Evolutionary conservation across 2,329 filamentous ascomycete species (phyloP).

Genomic region (Akanthomyces uredinophilus): DNA sequence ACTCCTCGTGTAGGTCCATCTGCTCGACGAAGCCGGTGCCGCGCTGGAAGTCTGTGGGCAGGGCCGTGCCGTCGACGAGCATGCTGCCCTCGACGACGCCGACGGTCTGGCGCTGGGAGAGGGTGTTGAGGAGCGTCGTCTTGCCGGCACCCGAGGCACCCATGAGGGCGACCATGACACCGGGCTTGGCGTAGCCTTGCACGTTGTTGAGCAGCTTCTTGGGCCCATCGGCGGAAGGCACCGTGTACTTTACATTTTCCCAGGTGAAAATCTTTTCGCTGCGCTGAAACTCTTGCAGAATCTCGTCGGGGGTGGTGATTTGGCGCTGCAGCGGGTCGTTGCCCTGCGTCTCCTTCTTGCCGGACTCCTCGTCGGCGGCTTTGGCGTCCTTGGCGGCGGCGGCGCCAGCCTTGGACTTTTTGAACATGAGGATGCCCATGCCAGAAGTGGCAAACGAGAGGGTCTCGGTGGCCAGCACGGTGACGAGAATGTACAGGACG

Average conservation of each 20-base stretch:
- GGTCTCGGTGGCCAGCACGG: slow-evolving; percentile 60
- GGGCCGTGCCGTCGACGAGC: slow-evolving; percentile 67
- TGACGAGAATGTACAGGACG: slow-evolving; percentile 67
- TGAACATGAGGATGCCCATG: slow-evolving; percentile 67
- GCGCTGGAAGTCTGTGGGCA: slow-evolving; percentile 71
- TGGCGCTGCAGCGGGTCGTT: slow-evolving; percentile 18
- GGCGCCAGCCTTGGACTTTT: slow-evolving; percentile 59
- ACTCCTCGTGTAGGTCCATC: slow-evolving; percentile 62
- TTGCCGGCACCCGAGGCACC: slow-evolving; percentile 80
- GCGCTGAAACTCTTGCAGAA: slow-evolving; percentile 43
- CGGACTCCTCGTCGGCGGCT: slow-evolving; percentile 26
- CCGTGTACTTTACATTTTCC: slow-evolving; percentile 65
- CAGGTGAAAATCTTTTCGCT: slow-evolving; percentile 67
- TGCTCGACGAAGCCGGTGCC: slow-evolving; percentile 68
- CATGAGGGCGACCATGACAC: slow-evolving; percentile 74
- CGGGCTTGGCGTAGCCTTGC: slow-evolving; percentile 73
- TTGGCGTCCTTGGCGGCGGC: slow-evolving; percentile 29
- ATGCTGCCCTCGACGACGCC: slow-evolving; percentile 74
- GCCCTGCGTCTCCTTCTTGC: slow-evolving; percentile 25
- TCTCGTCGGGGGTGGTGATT: slow-evolving; percentile 27
- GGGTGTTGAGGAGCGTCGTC: slow-evolving; percentile 73
- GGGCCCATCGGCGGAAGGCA: slow-evolving; percentile 42
- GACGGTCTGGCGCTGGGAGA: slow-evolving; percentile 67
- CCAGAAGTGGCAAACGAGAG: slow-evolving; percentile 58
- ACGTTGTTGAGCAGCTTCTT: slow-evolving; percentile 43